Evolutionary conservation across 805 yeast genomes (phyloP), one percentile per base, ranked within the genome.

Genomic region (Lachancea thermotolerans): DNA sequence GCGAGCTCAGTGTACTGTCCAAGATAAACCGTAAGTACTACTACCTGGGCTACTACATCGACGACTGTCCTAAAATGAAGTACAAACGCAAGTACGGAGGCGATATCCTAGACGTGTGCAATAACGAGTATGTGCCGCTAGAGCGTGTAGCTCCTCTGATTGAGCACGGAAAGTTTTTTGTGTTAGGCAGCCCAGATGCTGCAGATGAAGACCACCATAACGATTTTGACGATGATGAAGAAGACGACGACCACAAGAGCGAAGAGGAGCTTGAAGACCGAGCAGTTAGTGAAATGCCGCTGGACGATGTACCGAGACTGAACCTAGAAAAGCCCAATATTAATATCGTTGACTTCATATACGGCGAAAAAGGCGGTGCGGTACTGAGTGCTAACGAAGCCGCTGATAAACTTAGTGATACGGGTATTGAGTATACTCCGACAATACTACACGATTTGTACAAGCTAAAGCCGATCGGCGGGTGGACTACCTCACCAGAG

Each of bases 71-170:
- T 0, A 89, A 89, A 62, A 88, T 89, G 96, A 71, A 68, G 39
- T 90, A 90, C 58, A 89, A 89, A 64, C 78, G 74, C 25, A 76
- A 78, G 49, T 88, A 83, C 62, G 91, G 91, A 0, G 93, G 90
- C 4, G 84, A 83, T 51, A 55, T 85, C 4, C 59, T 83, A 38
- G 89, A 85, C 56, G 62, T 79, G 12, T 65, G 72, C 45, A 74
- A 70, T 41, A 68, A 70, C 39, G 60, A 65, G 21, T 81, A 67
- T 53, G 66, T 71, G 17, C 53, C 60, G 1, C 47, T 67, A 16
- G 33, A 46, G 2, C 48, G 47, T 9, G 27, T 51, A 8, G 42
- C 49, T 9, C 35, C 52, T 3, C 44, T 50, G 6, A 52, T 60
- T 14, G 49, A 50, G 12, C 42, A 57, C 34, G 67, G 67, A 1